A percentile compares a stretch with the other conserved stretches of the same genome.
phyloP scores from a whole-genome alignment of 352 stramenopile species.

The Globisporangium recalcitrans region DNA sequence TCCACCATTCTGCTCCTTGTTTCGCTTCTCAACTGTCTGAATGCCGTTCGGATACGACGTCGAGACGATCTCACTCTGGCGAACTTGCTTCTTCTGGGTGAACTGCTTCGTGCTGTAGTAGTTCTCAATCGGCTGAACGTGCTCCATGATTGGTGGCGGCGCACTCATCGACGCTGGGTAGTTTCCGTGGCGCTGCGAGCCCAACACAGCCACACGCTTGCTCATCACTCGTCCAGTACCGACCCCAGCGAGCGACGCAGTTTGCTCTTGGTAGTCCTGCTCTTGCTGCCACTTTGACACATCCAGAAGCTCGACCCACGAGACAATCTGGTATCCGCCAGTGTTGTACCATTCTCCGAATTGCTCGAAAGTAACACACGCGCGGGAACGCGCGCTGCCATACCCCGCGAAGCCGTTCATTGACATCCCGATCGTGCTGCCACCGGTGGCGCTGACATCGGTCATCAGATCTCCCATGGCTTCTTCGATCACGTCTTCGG shows the following conservation, averaged over 20 bases:
- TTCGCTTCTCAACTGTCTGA: conserved; percentile 14
- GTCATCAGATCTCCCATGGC: conserved; percentile 83
- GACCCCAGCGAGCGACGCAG: conserved; percentile 20
- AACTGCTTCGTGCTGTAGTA: conserved; percentile 41
- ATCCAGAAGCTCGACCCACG: conserved; percentile 83
- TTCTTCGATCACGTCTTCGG: conserved; percentile 84
- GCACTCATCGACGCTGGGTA: conserved; percentile 31
- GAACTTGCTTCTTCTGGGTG: conserved; percentile 62
- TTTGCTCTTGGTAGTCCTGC: conserved; percentile 58
- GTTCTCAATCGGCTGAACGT: conserved; percentile 56
- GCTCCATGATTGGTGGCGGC: conserved; percentile 31
- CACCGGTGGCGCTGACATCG: conserved; percentile 56
- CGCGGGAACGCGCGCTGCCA: conserved; percentile 54
- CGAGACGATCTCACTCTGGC: conserved; percentile 80
- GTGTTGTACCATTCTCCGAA: conserved; percentile 90
- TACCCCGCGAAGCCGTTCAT: conserved; percentile 51
- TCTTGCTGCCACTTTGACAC: conserved; percentile 81
- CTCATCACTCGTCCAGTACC: conserved; percentile 23
- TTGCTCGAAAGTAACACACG: conserved; percentile 85
- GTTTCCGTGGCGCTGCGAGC: conserved; percentile 48
- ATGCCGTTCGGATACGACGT: conserved; percentile 47
- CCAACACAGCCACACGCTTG: conserved; percentile 29
- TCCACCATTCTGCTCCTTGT: conserved; percentile 10
- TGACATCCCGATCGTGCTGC: conserved; percentile 9
- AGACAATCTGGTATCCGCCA: conserved; percentile 74